Percentiles rank a stretch among this genome's conserved stretches.
These are phyloP conservation scores for Marchantia paleacea DNA, from an alignment of 225 moss, liverwort and hornwort genomes.

Conservation along the genomic window DNA sequence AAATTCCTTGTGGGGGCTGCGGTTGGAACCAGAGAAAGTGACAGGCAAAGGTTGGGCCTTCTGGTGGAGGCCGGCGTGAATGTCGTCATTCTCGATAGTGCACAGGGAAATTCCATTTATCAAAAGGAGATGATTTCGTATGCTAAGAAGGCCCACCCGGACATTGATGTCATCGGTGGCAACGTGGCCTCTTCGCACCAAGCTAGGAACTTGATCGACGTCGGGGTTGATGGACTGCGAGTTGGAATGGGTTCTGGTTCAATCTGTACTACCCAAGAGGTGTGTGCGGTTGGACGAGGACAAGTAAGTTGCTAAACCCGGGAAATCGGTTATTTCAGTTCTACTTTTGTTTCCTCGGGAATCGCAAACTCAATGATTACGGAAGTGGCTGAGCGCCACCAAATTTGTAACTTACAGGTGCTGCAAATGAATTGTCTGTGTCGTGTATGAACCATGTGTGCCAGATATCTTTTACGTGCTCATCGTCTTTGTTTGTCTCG, in stretches of 20 bases:
- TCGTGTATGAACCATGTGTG: neutral
- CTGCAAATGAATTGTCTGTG: too few species aligned
- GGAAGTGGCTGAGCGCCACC: too few species aligned
- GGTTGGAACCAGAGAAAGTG: constrained; percentile 65
- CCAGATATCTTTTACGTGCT: neutral
- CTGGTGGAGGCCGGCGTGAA: constrained; percentile 62
- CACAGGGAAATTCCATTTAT: constrained; percentile 69
- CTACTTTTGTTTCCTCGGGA: neutral
- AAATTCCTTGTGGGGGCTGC: constrained; percentile 68
- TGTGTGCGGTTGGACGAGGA: constrained; percentile 83
- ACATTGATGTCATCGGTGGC: constrained; percentile 76
- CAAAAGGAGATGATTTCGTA: constrained; percentile 64
- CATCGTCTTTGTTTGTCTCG: neutral
- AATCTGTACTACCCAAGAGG: constrained; percentile 89
- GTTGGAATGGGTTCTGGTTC: constrained; percentile 94
- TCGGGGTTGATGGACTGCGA: constrained; percentile 68
- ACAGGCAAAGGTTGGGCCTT: constrained; percentile 47
- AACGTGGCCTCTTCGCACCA: constrained; percentile 78
- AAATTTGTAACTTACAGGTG: too few species aligned
- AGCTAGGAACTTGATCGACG: constrained; percentile 62
- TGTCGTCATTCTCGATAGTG: constrained; percentile 74
- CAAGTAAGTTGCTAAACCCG: constrained; percentile 42
- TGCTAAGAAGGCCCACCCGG: constrained; percentile 56
- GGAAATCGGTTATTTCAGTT: neutral
- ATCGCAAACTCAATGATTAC: neutral